phyloP scores from a whole-genome alignment of 2,329 filamentous ascomycete genomes.

The Cytospora schulzeri region DNA sequence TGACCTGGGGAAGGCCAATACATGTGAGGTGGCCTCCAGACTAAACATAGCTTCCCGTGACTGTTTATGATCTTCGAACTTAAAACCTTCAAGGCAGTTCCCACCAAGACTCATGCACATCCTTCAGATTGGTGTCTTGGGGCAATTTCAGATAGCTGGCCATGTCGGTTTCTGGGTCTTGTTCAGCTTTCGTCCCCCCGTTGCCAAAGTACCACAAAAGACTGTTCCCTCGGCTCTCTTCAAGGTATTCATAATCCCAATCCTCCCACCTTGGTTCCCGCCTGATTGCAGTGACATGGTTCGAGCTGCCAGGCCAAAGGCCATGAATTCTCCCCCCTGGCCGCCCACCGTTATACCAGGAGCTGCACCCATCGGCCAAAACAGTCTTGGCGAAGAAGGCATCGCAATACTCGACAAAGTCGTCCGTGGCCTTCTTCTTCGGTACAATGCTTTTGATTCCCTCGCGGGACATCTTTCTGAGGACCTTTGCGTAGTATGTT shows the following conservation, averaged over 20 bases:
- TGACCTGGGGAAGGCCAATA: not conserved
- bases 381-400: slow-evolving; percentile 58
- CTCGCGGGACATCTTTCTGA: slow-evolving; percentile 67
- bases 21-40: not conserved
- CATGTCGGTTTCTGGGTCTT: slow-evolving; percentile 57
- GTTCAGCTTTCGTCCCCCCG: slow-evolving; percentile 64
- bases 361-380: slow-evolving; percentile 64
- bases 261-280: slow-evolving; percentile 59
- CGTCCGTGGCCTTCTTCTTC: slow-evolving; percentile 60
- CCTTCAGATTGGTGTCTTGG: slow-evolving; percentile 59
- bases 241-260: slow-evolving; percentile 52
- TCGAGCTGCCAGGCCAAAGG: slow-evolving; percentile 69
- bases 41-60: not conserved
- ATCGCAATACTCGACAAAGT: slow-evolving; percentile 62
- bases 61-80: not conserved
- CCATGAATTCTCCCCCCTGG: slow-evolving; percentile 67
- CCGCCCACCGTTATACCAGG: slow-evolving; percentile 71
- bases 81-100: slow-evolving; percentile 38
- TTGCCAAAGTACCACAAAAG: slow-evolving; percentile 69
- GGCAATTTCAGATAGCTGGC: slow-evolving; percentile 64
- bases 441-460: slow-evolving; percentile 66
- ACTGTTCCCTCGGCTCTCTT: slow-evolving; percentile 46
- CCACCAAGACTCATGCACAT: slow-evolving; percentile 71
- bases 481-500: slow-evolving; percentile 65
- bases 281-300: slow-evolving; percentile 61